Percentiles rank a stretch among this genome's conserved stretches.
Evolutionary conservation across 768 basidiomycete genomes (phyloP).

Genomic region (Harrya chromipes): DNA sequence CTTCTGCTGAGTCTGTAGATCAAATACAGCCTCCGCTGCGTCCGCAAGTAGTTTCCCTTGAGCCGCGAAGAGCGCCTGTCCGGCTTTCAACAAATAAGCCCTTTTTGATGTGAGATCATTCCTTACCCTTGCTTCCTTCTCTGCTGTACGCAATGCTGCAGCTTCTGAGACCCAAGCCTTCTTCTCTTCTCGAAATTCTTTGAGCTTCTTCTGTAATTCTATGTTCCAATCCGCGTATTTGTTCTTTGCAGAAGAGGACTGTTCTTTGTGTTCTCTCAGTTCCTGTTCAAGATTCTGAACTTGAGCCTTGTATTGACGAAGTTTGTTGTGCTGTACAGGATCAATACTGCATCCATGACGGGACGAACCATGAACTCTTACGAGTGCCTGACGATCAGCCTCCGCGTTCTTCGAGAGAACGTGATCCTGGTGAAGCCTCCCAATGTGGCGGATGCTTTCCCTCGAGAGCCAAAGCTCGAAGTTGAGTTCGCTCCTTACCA

Average conservation of each 20-base stretch:
- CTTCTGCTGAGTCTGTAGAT: conserved; percentile 70
- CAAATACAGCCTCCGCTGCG: conserved; percentile 67
- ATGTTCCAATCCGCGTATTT: conserved; percentile 84
- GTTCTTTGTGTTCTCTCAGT: conserved; percentile 68
- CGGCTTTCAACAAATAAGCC: not conserved
- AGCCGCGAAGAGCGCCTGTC: conserved; percentile 61
- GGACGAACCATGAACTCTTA: conserved; percentile 35
- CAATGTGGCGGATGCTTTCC: conserved; percentile 80
- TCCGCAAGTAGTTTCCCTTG: conserved; percentile 68
- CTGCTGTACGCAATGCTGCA: conserved; percentile 59
- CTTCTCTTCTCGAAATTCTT: conserved; percentile 75
- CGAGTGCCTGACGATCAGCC: conserved; percentile 77
- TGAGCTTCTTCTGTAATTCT: conserved; percentile 74
- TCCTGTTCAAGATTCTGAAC: conserved; percentile 66
- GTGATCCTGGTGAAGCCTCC: conserved; percentile 72
- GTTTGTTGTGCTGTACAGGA: conserved; percentile 65
- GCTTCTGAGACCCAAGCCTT: conserved; percentile 72
- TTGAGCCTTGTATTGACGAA: conserved; percentile 71
- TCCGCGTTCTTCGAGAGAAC: conserved; percentile 73
- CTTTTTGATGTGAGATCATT: not conserved
- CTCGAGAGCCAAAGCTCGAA: conserved; percentile 82
- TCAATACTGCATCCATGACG: conserved; percentile 6
- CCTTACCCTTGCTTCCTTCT: conserved; percentile 66
- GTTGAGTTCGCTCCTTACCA: conserved; percentile 78
- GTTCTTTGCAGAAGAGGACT: conserved; percentile 68